Base-by-base conservation (phyloP, 768 basidiomycete genomes). In the Kwoniella botswanensis region DNA sequence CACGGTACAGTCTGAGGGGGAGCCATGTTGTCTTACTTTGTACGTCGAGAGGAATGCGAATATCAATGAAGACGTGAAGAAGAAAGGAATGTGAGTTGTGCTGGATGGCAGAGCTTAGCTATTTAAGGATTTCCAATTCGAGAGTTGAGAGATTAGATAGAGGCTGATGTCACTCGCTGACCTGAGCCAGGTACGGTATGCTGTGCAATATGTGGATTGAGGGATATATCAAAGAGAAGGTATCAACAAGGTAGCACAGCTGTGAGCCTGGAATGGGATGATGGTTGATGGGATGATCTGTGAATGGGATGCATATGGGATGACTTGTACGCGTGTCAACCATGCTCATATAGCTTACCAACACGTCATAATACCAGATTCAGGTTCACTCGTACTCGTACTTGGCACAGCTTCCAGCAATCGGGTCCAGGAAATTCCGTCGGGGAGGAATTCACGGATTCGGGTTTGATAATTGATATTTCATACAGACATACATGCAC, bases 1-100 rank as follows among this genome's bases (percentile, higher is more conserved):
- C 83, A 84, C 13, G 83, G 83, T 12, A 84, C 83, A n/a, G 83
- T 84, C 57, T 77, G 77, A 60, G 67, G 71, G 26, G 74, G 70
- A 2, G 76, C 57, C 79, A 76, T 80, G 26, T 3, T 71, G 21
- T 41, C 22, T 35, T 11, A 13, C 10, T 41, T 2, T 4, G 26
- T 21, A 43, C 21, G 41, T 17, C 41, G 4, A n/a, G 24, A n/a
- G 24, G 43, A 43, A 22, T 52, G 35, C 26, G 17, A 13, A 35
- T 58, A 6, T 15, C 3, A 9, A 29, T 44, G 61, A 15, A 2
- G 43, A 46, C 9, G 61, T 46, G 50, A 52, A 52, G 50, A 18
- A 64, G 44, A 64, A 52, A 42, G 46, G 63, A 52, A 52, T 64
- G 42, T 26, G 59, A 44, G 46, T 6, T 24, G 43, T 44, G 11